Base-by-base conservation (phyloP, 257 asterid genomes). In the Capsicum pubescens region DNA sequence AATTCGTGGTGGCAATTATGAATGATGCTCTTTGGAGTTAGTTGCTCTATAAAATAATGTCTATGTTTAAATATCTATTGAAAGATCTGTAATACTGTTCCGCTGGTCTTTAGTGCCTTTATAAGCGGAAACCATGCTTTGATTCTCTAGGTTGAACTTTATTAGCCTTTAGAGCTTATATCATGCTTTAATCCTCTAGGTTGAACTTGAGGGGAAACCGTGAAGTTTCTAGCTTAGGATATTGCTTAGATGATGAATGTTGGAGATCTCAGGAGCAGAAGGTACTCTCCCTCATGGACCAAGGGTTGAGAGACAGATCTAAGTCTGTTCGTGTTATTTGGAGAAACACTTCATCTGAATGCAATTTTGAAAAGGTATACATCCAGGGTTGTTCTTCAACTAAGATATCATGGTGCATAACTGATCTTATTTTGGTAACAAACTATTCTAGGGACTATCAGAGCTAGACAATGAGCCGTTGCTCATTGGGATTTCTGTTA, bases 231-330 rank as follows among this genome's bases (percentile, higher is more conserved):
- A 86, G 76, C 86, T 88, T 86, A 83, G 99, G 98, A 88, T 93
- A 88, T 89, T 97, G 99, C 90, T 88, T 89, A 92, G 97, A 97
- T 80, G 93, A 95, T 85, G 99, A 97, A 89, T 93, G 95, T 85
- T 97, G 99, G 99, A 91, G 98, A 92, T 86, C 92, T 50, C 95
- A 93, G 66, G 99, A 97, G 92, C 95, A 87, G 88, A 95, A 90
- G 91, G 95, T 95, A 26, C 86, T 87, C 60, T 84, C 90, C 19
- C 68, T 95, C 85, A 69, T 95, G 84, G 93, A 91, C 84, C 92
- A 91, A 91, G 97, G 97, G 79, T 84, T 97, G 91, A 87, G 70
- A 84, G 97, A 95, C 77, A 93, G 98, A 91, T 91, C 97, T 77
- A 97, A 92, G 87, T 88, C 87, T 77, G 82, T 95, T 78, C 95